These are phyloP conservation scores for Auricularia auricula-judae DNA, from an alignment of 768 basidiomycete genomes.

Conservation along the genomic window DNA sequence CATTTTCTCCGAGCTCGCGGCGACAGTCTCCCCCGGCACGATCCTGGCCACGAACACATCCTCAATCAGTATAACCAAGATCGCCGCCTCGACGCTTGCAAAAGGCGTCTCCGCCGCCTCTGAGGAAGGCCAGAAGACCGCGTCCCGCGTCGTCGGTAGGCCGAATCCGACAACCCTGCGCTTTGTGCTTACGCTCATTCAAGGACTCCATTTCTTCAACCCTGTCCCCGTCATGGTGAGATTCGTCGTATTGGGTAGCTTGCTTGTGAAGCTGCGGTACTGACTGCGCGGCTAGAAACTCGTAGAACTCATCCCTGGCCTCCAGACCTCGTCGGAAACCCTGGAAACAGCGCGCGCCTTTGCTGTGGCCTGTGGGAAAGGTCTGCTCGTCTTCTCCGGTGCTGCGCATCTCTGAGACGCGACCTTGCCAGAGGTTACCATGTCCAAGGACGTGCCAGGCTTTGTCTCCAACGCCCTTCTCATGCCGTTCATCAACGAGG, in stretches of 20 bases:
- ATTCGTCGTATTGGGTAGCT: conserved; percentile 10
- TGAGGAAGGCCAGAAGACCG: conserved; percentile 47
- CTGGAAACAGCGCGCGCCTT: conserved; percentile 69
- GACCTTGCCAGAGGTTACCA: conserved; percentile 62
- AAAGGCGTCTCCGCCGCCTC: conserved; percentile 46
- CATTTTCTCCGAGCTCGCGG: conserved; percentile 63
- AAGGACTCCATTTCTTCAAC: conserved; percentile 91
- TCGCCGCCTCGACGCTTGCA: conserved; percentile 69
- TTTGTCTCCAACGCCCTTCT: conserved; percentile 91
- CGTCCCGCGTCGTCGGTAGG: conserved; percentile 75
- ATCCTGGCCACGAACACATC: conserved; percentile 92
- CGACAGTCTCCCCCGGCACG: conserved; percentile 54
- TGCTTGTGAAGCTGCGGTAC: background rate
- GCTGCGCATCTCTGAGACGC: background rate
- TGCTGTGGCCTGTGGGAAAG: conserved; percentile 84
- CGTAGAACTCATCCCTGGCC: conserved; percentile 88
- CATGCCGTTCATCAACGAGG: conserved; percentile 97
- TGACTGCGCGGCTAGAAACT: conserved; percentile 46
- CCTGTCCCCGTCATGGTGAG: conserved; percentile 91
- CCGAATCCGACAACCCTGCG: background rate
- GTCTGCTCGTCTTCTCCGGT: conserved; percentile 23
- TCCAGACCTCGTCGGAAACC: conserved; percentile 76
- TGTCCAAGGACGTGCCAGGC: conserved; percentile 85
- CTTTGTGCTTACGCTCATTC: background rate
- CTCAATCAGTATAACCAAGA: conserved; percentile 89